Evolutionary conservation across 1,284 basidiomycete species (phyloP).

Genomic region (Moesziomyces parantarcticus): DNA sequence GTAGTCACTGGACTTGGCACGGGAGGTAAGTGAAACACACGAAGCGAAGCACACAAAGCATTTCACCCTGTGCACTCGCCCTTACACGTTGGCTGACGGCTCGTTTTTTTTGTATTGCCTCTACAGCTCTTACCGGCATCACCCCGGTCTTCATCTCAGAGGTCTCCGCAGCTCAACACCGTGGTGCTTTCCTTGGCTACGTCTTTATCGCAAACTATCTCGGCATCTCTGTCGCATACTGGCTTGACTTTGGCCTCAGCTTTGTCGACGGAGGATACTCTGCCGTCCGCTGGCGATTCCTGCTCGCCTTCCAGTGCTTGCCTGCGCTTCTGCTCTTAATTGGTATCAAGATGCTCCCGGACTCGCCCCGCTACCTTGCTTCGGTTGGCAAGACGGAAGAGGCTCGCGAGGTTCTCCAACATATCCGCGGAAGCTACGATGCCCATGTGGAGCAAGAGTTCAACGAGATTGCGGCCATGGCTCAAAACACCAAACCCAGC

Average conservation of each 20-base stretch:
- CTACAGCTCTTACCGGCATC: background rate
- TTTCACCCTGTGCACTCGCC: background rate
- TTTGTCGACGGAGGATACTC: conserved; percentile 1
- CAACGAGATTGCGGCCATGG: background rate
- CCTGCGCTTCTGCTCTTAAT: background rate
- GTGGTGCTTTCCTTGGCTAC: background rate
- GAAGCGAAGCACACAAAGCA: background rate
- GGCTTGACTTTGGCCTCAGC: background rate
- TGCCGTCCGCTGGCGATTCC: background rate
- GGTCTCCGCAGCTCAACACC: background rate
- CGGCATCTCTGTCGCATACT: background rate
- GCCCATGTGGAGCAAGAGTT: background rate
- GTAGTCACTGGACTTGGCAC: background rate
- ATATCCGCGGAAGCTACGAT: background rate
- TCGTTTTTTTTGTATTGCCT: background rate
- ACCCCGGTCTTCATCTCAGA: background rate
- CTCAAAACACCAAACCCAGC: background rate
- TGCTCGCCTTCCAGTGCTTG: background rate
- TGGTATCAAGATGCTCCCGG: background rate
- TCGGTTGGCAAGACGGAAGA: background rate
- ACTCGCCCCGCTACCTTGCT: background rate
- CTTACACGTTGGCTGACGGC: background rate
- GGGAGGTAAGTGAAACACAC: background rate
- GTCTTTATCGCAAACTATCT: background rate
- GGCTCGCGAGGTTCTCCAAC: background rate